These are phyloP conservation scores for Puya raimondii DNA, from an alignment of 176 grass and related monocot species.

Conservation along the genomic window DNA sequence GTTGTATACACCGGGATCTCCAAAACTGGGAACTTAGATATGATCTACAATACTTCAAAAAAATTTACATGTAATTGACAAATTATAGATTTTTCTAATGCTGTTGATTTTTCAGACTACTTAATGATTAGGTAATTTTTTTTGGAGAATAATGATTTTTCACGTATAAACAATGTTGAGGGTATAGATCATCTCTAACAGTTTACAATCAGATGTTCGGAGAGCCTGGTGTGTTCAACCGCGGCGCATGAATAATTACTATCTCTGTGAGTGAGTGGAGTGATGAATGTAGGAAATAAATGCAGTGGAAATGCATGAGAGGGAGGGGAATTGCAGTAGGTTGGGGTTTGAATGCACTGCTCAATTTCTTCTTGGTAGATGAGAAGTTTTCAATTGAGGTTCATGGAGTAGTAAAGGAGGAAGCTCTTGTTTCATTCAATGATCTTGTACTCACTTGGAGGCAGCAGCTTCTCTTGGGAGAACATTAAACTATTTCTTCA, in stretches of 20 bases:
- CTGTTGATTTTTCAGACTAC: too few relatives aligned
- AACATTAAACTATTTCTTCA: not conserved
- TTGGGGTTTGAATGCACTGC: conserved; percentile 9
- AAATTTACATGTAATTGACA: too few relatives aligned
- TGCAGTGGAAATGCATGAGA: conserved; percentile 2
- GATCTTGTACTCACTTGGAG: not conserved
- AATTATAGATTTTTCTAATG: too few relatives aligned
- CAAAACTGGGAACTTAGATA: too few relatives aligned
- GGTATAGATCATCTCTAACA: too few relatives aligned
- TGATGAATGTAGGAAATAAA: conserved; percentile 10
- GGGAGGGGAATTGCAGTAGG: conserved; percentile 4
- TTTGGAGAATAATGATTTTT: too few relatives aligned
- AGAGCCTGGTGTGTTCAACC: too few relatives aligned
- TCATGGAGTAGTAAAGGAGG: not conserved
- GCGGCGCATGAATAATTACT: not conserved
- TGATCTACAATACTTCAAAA: too few relatives aligned
- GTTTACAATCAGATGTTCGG: too few relatives aligned
- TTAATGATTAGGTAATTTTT: not conserved
- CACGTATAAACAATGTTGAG: too few relatives aligned
- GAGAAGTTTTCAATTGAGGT: conserved; percentile 1
- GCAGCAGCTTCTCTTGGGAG: not conserved
- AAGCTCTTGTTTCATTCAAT: conserved; percentile 10
- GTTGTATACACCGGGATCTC: too few relatives aligned
- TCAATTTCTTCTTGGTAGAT: conserved; percentile 8
- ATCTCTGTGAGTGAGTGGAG: not conserved